Conservation (phyloP, 2,329 filamentous ascomycete species). For the Diaporthe amygdali region DNA sequence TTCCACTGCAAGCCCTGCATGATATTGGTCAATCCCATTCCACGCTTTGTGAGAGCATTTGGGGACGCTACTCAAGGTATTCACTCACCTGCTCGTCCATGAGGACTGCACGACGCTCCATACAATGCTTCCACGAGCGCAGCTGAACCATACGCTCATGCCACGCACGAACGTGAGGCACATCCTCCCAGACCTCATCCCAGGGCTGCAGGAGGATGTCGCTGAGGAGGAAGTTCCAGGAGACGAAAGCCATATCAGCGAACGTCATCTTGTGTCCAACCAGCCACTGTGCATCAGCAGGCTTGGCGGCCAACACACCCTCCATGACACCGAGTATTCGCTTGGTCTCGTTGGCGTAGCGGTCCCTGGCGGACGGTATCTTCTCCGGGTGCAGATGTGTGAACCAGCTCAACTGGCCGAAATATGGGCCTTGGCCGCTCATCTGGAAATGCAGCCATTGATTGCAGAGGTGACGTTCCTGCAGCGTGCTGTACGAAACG, state of each 20-base stretch:
- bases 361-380: conserved; percentile 28
- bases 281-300: conserved; percentile 28
- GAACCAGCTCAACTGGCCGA: conserved; percentile 47
- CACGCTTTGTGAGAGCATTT: fast-evolving
- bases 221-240: conserved; percentile 32
- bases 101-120: conserved; percentile 36
- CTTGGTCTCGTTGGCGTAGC: conserved; percentile 33
- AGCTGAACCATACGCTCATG: conserved; percentile 39
- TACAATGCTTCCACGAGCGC: conserved; percentile 38
- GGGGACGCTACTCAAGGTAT: fast-evolving
- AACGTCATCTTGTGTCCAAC: conserved; percentile 33
- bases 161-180: conserved; percentile 38
- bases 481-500: conserved; percentile 27
- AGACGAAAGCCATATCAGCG: conserved; percentile 30
- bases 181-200: conserved; percentile 33
- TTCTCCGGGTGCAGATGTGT: conserved; percentile 34
- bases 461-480: conserved; percentile 27
- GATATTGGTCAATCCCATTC: neutral
- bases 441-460: conserved; percentile 50
- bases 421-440: conserved; percentile 50
- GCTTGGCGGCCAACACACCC: conserved; percentile 26
- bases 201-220: conserved; percentile 28
- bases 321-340: conserved; percentile 34
- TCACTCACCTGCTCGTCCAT: conserved; percentile 38
- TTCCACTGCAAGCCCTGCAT: conserved; percentile 38